Evolutionary conservation across 2,329 filamentous ascomycete genomes (phyloP), one percentile per base, ranked within the genome.

Genomic region (Aureobasidium sp.): DNA sequence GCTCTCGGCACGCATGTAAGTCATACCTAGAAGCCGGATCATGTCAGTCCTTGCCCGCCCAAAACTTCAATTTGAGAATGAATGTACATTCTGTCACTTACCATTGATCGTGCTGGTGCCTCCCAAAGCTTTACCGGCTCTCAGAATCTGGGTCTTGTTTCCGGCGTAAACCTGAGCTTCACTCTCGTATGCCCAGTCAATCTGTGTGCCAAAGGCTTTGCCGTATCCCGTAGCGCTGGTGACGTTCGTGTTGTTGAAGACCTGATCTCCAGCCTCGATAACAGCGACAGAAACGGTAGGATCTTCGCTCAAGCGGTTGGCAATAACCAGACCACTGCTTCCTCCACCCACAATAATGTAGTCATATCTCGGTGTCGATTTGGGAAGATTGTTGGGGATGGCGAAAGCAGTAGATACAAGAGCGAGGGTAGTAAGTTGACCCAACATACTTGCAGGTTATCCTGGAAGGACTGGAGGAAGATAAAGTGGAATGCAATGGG

Each of bases 301-400:
- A 10, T 64, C 45, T 42, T 64, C 63, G 32, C 41, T 64, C 42
- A 77, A 68, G 4, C 74, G 67, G 41, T 70, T 73, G 1, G 74
- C 72, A 8, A 75, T 58, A 29, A 76, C 73, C 5, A 70, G 71
- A n/a, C 74, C 74, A 1, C 70, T 67, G 0, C 74, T 68, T 9
- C 74, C 75, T 5, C 72, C 74, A 3, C 74, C 75, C 2, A 76
- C 68, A 16, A 77, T 66, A 5, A 78, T 73, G 60, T 71, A 73
- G 45, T 77, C 73, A 76, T 65, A 64, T 5, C 52, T 36, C n/a
- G 50, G 21, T 10, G 25, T 42, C 4, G 36, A 42, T 16, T 30
- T 42, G 50, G 37, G 36, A 29, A 42, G 27, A 13, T 27, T 25
- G 16, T 44, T 55, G 4, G 52, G 52, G 10, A 55, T 15, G 25